phyloP scores from a whole-genome alignment of 2,329 filamentous ascomycete genomes.

The Diaporthe citriasiana region DNA sequence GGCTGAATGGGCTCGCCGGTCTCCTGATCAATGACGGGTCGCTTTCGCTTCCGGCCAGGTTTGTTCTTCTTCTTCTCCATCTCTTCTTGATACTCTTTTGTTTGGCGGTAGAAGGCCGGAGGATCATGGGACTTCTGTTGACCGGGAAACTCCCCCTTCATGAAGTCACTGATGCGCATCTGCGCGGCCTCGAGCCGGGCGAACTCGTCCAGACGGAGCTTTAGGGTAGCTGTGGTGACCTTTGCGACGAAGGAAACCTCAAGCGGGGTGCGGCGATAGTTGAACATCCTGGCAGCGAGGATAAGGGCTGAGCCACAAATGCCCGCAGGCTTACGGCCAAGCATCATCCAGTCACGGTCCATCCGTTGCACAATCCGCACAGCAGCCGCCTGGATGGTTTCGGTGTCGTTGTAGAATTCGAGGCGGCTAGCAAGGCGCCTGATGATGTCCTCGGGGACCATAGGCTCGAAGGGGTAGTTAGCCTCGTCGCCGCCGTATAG shows the following conservation, averaged over 20 bases:
- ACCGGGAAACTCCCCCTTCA: conserved; percentile 30
- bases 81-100: conserved; percentile 70
- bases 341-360: conserved; percentile 97
- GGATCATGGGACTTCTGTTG: conserved; percentile 82
- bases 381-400: conserved; percentile 89
- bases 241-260: conserved; percentile 99
- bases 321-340: conserved; percentile 91
- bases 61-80: conserved; percentile 61
- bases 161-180: conserved; percentile 86
- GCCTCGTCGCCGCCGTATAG: conserved; percentile 69
- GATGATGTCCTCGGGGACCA: conserved; percentile 91
- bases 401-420: conserved; percentile 86
- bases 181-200: conserved; percentile 86
- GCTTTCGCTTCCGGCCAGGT: conserved; percentile 59
- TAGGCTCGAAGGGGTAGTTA: conserved; percentile 66
- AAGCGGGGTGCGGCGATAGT: conserved; percentile 90
- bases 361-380: conserved; percentile 90
- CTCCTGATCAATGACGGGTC: conserved; percentile 48
- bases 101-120: conserved; percentile 82
- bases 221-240: conserved; percentile 93
- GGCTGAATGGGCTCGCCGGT: conserved; percentile 49
- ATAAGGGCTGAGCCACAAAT: conserved; percentile 95
- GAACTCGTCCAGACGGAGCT: conserved; percentile 93
- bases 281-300: conserved; percentile 97
- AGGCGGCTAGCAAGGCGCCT: conserved; percentile 91